These are phyloP conservation scores for Aquilaria sinensis DNA, from an alignment of 345 rosid species.

Conservation along the genomic window DNA sequence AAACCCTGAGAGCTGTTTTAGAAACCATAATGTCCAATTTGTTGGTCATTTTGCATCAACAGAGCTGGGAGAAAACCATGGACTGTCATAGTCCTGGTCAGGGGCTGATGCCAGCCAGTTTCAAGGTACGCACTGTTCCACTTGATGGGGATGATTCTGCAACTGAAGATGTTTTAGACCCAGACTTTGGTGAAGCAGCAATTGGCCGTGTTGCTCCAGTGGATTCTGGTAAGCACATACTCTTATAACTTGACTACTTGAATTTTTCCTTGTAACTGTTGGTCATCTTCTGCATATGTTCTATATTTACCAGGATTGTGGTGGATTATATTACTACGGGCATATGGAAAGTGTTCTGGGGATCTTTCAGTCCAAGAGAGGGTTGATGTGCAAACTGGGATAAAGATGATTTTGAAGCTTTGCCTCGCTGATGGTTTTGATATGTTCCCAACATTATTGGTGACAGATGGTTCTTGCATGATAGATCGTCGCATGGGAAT, in stretches of 20 bases:
- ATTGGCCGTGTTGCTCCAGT: slow-evolving; percentile 99
- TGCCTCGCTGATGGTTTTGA: slow-evolving; percentile 98
- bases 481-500: slow-evolving; percentile 98
- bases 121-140: slow-evolving; percentile 83
- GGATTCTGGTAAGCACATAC: slow-evolving; percentile 60
- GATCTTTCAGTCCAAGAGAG: slow-evolving; percentile 84
- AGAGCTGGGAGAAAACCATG: slow-evolving; percentile 99
- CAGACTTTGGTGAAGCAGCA: slow-evolving; percentile 96
- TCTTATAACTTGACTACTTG: neutral
- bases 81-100: slow-evolving; percentile 97
- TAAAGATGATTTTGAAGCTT: slow-evolving; percentile 78
- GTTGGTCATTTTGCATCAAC: slow-evolving; percentile 10
- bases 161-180: slow-evolving; percentile 86
- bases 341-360: slow-evolving; percentile 89
- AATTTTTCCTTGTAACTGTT: neutral
- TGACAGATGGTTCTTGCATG: slow-evolving; percentile 98
- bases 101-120: slow-evolving; percentile 96
- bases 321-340: slow-evolving; percentile 92
- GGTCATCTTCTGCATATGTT: neutral
- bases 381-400: slow-evolving; percentile 95
- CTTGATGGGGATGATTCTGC: slow-evolving; percentile 77
- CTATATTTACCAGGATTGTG: slow-evolving; percentile 52
- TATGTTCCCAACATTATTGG: slow-evolving; percentile 91
- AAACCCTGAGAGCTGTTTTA: neutral
- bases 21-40: neutral